Base-by-base conservation (phyloP, 164 flowering plant genomes). In the Liriodendron chinense region DNA sequence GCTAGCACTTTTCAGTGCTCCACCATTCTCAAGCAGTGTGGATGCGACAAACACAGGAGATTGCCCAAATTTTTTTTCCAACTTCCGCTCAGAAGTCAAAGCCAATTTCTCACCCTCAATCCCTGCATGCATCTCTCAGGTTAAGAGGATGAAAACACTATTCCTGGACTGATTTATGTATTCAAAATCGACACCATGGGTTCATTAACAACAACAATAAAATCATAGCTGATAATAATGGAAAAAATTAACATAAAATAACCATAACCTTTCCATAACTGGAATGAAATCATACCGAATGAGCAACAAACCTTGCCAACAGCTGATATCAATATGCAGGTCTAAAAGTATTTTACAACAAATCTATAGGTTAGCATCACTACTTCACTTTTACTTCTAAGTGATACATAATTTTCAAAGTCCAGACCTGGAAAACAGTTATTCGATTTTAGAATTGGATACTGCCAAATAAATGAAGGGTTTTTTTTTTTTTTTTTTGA, bases 1-100 rank as follows among this genome's bases (percentile, higher is more conserved):
- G 80, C 97, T 93, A 1, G 99, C 88, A 9, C 97, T 90, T 72
- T 98, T 94, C 68, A 97, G 97, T n/a, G 92, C 92, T 24, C 98
- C 98, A 25, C 99, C 98, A 76, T 96, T 81, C 76, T 89, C 91
- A 94, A 91, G 91, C 47, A 96, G 78, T 18, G 99, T 93, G 16
- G 99, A 93, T 61, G 98, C 89, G 53, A 96, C 94, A 72, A 93
- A 93, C 67, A 89, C 82, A 18, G 97, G 86, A 6, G 99, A 96
- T 75, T 93, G 94, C 53, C 99, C 99, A 70, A 93, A 95, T 76
- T 80, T 92, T 85, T 90, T 87, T 78, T 95, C 99, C 48, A 92
- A 92, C 72, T 91, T 92, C 94, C 89, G 91, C 59, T 95, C 89
- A 26, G 99, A 93, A 90, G 85, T 88, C 84, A 96, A 22, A 21